Percentiles rank a stretch among this genome's conserved stretches.
Evolutionary conservation across 1,139 yeast genomes (phyloP).

Genomic region (Diutina catenulata): DNA sequence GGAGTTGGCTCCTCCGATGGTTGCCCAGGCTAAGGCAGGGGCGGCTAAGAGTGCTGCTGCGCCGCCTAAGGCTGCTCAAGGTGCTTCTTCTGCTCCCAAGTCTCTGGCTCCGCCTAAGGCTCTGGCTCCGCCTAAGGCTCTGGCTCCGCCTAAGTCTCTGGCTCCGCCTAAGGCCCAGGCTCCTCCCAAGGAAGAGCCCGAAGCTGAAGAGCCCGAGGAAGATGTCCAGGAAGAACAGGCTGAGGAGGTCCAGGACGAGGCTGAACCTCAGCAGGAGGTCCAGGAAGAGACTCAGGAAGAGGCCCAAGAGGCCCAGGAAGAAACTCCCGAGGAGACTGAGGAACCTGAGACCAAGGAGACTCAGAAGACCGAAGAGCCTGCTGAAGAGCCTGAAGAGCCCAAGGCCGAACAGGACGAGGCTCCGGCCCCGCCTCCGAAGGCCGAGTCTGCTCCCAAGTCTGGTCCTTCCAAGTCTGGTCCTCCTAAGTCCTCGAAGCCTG

Average conservation of each 20-base stretch:
- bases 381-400: not conserved
- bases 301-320: too few relatives aligned
- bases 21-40: too few relatives aligned
- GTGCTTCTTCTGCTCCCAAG: not conserved
- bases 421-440: not conserved
- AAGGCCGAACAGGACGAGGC: not conserved
- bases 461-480: not conserved
- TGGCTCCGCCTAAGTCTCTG: not conserved
- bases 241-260: not conserved
- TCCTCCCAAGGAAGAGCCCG: not conserved
- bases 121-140: not conserved
- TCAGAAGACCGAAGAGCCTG: not conserved
- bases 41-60: not conserved
- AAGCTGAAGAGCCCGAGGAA: not conserved
- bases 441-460: not conserved
- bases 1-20: too few relatives aligned
- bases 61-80: not conserved
- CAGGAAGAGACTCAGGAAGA: not conserved
- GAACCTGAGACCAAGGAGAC: not conserved
- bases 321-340: not conserved
- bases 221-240: not conserved
- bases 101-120: not conserved
- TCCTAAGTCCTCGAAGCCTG: too few relatives aligned
- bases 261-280: too few relatives aligned
- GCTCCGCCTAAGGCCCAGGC: not conserved